These are phyloP conservation scores for Colletotrichum echinochloae DNA, from an alignment of 2,329 filamentous ascomycete genomes.

Conservation along the genomic window DNA sequence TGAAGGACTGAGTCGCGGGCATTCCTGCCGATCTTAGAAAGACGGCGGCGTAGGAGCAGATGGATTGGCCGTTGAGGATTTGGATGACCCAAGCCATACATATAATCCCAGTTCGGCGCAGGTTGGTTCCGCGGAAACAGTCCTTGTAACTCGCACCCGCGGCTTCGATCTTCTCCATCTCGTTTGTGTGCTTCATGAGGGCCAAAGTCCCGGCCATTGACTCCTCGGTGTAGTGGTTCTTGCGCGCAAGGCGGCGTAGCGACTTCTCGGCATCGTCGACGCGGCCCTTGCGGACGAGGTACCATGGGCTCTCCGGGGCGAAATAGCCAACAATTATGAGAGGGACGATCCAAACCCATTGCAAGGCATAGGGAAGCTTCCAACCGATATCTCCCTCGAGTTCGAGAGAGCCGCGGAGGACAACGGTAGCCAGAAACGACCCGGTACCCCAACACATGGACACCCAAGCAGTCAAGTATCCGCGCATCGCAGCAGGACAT, in stretches of 20 bases:
- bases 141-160: constrained; percentile 51
- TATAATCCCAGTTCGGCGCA: constrained; percentile 49
- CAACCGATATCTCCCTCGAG: constrained; percentile 39
- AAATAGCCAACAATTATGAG: constrained; percentile 58
- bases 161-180: constrained; percentile 50
- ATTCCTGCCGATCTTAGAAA: constrained; percentile 64
- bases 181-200: constrained; percentile 55
- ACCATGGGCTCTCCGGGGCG: constrained; percentile 64
- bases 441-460: constrained; percentile 57
- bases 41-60: constrained; percentile 65
- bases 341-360: constrained; percentile 63
- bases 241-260: constrained; percentile 49
- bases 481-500: constrained; percentile 53
- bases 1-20: constrained; percentile 55
- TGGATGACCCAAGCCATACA: constrained; percentile 47
- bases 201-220: constrained; percentile 54
- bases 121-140: constrained; percentile 54
- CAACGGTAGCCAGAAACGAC: constrained; percentile 51
- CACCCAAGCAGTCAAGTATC: constrained; percentile 54
- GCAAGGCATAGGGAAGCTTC: constrained; percentile 55
- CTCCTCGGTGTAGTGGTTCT: constrained; percentile 51
- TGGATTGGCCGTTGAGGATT: constrained; percentile 54
- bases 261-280: constrained; percentile 55
- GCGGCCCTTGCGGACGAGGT: constrained; percentile 59
- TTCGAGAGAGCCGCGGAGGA: constrained; percentile 47